Evolutionary conservation across 371 early-diverging fungal species (phyloP).

Genomic region (Mucor sp.): DNA sequence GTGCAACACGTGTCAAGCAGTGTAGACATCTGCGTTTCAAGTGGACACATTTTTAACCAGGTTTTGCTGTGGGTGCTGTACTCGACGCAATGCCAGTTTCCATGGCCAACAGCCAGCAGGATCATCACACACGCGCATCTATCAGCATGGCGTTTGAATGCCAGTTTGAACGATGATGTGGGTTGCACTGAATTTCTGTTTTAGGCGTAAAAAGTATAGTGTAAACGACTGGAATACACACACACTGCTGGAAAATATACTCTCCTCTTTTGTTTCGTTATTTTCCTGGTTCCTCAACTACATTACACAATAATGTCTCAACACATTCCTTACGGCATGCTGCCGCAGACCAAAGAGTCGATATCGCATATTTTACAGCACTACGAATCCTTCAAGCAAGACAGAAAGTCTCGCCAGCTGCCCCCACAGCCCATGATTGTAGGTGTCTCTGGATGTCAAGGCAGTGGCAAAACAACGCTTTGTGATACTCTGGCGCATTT

Average conservation of each 20-base stretch:
- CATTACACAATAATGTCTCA: background rate
- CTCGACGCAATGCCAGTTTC: too few species aligned
- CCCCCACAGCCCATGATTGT: constrained; percentile 61
- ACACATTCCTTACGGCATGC: constrained; percentile 20
- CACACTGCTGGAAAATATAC: background rate
- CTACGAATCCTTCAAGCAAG: constrained; percentile 26
- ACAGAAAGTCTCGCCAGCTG: constrained; percentile 17
- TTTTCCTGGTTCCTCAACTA: background rate
- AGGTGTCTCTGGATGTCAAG: constrained; percentile 80
- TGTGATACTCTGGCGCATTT: constrained; percentile 49
- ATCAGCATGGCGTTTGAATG: too few species aligned
- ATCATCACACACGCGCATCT: too few species aligned
- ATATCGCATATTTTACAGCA: constrained; percentile 46
- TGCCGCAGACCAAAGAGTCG: constrained; percentile 46
- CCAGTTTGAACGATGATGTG: background rate
- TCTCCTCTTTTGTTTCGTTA: background rate
- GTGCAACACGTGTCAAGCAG: background rate
- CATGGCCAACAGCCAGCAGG: background rate
- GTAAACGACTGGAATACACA: background rate
- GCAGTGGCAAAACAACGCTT: constrained; percentile 79
- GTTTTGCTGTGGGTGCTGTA: too few species aligned
- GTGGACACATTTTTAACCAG: too few species aligned
- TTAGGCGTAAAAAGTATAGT: background rate
- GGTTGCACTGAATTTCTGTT: background rate
- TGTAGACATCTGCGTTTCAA: background rate